Conservation (phyloP, 805 yeast genomes). For the Suhomyces vadensis region DNA sequence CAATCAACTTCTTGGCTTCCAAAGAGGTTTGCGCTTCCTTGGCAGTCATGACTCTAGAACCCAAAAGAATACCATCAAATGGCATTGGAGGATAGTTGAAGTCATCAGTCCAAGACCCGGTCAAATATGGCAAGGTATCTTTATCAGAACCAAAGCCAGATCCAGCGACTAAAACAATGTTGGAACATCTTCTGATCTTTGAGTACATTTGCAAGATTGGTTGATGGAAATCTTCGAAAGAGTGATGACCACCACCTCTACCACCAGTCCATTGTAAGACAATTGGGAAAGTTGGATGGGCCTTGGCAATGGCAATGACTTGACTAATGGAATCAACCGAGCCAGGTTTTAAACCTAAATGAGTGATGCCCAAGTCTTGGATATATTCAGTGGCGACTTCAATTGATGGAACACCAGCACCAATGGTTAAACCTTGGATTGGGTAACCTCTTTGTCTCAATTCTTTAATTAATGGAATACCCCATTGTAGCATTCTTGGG, state of each 20-base stretch:
- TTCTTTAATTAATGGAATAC: constrained; percentile 89
- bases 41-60: constrained; percentile 97
- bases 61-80: constrained; percentile 93
- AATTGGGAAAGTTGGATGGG: constrained; percentile 95
- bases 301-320: constrained; percentile 86
- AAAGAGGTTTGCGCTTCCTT: constrained; percentile 93
- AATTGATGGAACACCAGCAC: constrained; percentile 99
- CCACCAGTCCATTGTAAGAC: constrained; percentile 99
- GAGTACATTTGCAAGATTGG: constrained; percentile 96
- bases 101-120: constrained; percentile 92
- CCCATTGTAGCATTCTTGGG: constrained; percentile 98
- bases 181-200: constrained; percentile 85
- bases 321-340: constrained; percentile 89
- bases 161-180: constrained; percentile 92
- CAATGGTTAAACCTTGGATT: constrained; percentile 91
- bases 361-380: constrained; percentile 86
- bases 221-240: constrained; percentile 98
- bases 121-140: constrained; percentile 95
- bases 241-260: constrained; percentile 99
- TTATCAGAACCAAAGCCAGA: constrained; percentile 98
- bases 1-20: constrained; percentile 91
- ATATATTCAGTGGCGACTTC: constrained; percentile 98
- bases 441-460: constrained; percentile 93
- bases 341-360: constrained; percentile 97
- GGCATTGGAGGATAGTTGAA: constrained; percentile 98